Evolutionary conservation across 495 filamentous ascomycete genomes (phyloP), one percentile per base, ranked within the genome.

Genomic region (Trichocladium uniseriatum): DNA sequence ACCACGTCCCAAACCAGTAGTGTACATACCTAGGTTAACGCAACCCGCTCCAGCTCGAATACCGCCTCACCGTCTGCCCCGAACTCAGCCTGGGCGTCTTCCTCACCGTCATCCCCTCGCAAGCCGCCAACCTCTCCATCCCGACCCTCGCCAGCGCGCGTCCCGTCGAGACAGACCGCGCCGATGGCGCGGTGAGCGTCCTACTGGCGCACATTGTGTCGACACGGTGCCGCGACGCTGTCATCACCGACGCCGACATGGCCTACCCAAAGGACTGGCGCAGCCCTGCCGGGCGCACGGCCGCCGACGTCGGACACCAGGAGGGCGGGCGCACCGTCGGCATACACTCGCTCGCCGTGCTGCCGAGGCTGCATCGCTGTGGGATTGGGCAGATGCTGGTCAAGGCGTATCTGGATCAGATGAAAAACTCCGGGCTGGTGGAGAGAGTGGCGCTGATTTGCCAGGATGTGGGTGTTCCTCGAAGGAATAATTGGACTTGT

Each of bases 141-240:
- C 73, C 59, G 56, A 85, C 72, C 50, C 67, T 74, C 14, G 53
- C 58, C 39, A 62, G 48, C 57, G 79, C 60, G 51, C 62, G 62
- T 19, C 59, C 61, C 6, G 74, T 78, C 5, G 73, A 76, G 56
- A 75, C 71, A 2, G 59, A 68, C 43, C 71, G 74, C 22, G 39
- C 55, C 24, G 54, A 75, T 43, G 69, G 70, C 18, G 73, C 73
- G 34, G 76, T 77, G 46, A 73, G 70, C 45, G 72, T 85, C 19
- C 74, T 97, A n/a, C 70, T 95, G 27, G 91, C 80, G 43, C 87
- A 95, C 66, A 74, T 91, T 56, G 73, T 95, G 47, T 78, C 86
- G 15, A 89, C 89, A 16, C 82, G 82, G 53, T 81, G 79, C 11
- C 66, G 69, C 38, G 69, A 72, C 44, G 60, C 65, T 1, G 56